Base-by-base conservation (phyloP, 768 basidiomycete genomes). In the Amylocystis lapponica region DNA sequence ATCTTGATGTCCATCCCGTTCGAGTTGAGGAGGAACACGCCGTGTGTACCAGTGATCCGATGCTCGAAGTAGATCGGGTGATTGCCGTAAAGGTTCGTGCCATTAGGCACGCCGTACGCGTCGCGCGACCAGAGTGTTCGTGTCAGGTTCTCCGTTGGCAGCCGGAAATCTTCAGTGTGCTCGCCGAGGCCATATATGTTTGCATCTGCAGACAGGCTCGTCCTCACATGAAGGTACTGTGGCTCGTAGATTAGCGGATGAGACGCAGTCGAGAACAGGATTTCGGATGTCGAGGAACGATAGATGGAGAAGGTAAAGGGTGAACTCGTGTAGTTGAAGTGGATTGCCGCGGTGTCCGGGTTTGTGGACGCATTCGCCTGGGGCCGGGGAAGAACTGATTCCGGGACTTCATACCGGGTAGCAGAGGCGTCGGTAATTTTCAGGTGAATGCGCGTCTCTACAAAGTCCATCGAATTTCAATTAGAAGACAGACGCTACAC, bases 101-200 rank as follows among this genome's bases (percentile, higher is more conserved):
- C 75, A 1, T 50, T 55, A 0, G 80, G 75, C 11, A 83, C 66
- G 22, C 79, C 77, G 47, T 64, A 76, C 6, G 82, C 72, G 53
- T 86, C 83, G 41, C 83, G 74, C 20, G 75, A 76, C 83, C 83
- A 86, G 10, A 85, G 35, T 19, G 71, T 72, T n/a, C 69, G 66
- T 19, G 66, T 69, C 41, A 58, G 63, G 54, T 69, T 69, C 41
- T 56, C 47, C 5, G 61, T 60, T 20, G 67, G 62, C 21, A 86
- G 74, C 14, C 73, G 76, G 72, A 86, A 85, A 0, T 74, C 53
- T 46, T 83, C 72, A 4, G 78, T 77, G 57, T 83, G 80, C 51
- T 84, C 83, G n/a, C 86, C 86, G 9, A 88, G 69, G 2, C 87
- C 87, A 55, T 86, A 87, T 42, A 88, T 74, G 59, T 87, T 86